These are phyloP conservation scores for Lachnellula hyalina DNA, from an alignment of 2,329 filamentous ascomycete species.

Conservation along the genomic window DNA sequence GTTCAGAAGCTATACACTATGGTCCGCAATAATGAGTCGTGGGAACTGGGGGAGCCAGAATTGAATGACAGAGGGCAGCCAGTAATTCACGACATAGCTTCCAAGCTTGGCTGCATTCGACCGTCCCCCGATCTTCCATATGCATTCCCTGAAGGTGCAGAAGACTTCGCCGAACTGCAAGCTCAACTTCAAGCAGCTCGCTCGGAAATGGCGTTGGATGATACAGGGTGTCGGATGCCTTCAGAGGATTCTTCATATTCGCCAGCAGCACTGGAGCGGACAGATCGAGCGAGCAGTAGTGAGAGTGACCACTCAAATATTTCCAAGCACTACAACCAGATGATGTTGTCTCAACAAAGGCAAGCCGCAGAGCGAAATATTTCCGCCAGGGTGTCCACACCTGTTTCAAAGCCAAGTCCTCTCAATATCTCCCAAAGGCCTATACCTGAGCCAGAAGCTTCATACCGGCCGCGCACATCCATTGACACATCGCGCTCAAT, in stretches of 20 bases:
- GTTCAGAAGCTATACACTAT: constrained; percentile 62
- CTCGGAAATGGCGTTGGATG: constrained; percentile 18
- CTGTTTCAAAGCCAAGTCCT: constrained; percentile 7
- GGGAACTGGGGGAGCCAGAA: constrained; percentile 59
- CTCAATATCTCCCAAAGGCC: constrained; percentile 8
- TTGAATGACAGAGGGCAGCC: constrained; percentile 58
- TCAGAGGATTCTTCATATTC: constrained; percentile 20
- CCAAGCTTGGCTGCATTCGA: constrained; percentile 58
- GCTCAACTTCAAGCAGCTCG: constrained; percentile 42
- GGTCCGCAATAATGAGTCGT: constrained; percentile 52
- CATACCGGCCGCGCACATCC: constrained; percentile 13
- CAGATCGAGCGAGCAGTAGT: constrained; percentile 25
- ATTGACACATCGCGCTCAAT: constrained; percentile 18
- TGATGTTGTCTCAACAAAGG: constrained; percentile 15
- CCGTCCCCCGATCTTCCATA: constrained; percentile 55
- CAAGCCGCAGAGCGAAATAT: constrained; percentile 7
- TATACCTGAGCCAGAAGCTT: constrained; percentile 11
- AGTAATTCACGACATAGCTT: constrained; percentile 60
- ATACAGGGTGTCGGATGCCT: constrained; percentile 15
- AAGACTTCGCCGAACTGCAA: constrained; percentile 51
- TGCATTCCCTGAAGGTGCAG: constrained; percentile 57
- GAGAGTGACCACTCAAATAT: constrained; percentile 26
- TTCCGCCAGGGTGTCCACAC: background rate
- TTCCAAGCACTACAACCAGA: constrained; percentile 23
- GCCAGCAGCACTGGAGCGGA: constrained; percentile 17